Evolutionary conservation across 1,284 basidiomycete genomes (phyloP).

Genomic region (Melampsora americana): DNA sequence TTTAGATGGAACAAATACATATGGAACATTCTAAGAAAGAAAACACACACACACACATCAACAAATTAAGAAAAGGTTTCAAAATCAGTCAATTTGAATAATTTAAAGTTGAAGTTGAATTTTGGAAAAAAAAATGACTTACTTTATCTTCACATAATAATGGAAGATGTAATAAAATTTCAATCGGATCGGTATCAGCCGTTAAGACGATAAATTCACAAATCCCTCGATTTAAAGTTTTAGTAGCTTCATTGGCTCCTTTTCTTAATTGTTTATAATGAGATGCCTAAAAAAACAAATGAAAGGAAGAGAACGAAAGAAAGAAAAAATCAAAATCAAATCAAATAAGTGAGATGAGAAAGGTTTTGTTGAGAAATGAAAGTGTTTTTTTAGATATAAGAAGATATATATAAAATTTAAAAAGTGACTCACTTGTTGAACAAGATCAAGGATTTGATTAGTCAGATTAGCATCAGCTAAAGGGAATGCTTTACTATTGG

Average conservation of each 20-base stretch:
- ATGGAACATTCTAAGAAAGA: slow-evolving; percentile 50
- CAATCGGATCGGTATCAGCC: slow-evolving; percentile 91
- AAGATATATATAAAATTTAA: too few species aligned
- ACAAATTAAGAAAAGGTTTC: not conserved
- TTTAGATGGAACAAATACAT: slow-evolving; percentile 85
- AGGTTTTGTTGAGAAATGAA: too few species aligned
- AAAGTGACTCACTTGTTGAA: slow-evolving; percentile 48
- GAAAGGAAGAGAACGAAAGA: slow-evolving; percentile 17
- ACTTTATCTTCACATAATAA: slow-evolving; percentile 98
- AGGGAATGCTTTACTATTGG: slow-evolving; percentile 82
- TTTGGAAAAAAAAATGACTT: slow-evolving; percentile 43
- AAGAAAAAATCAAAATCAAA: slow-evolving; percentile 5
- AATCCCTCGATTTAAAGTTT: slow-evolving; percentile 97
- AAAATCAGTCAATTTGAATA: too few species aligned
- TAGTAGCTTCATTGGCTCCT: slow-evolving; percentile 91
- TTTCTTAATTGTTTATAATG: slow-evolving; percentile 98
- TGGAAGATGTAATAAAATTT: slow-evolving; percentile 95
- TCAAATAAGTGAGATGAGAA: too few species aligned
- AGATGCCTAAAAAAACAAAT: slow-evolving; percentile 68
- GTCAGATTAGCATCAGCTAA: slow-evolving; percentile 82
- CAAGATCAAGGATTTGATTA: slow-evolving; percentile 72
- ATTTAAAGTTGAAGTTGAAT: not conserved
- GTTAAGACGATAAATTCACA: slow-evolving; percentile 98
- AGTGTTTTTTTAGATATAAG: not conserved
- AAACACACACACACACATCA: not conserved